Base-by-base conservation (phyloP, 257 asterid genomes). In the Solanum pinnatisectum region DNA sequence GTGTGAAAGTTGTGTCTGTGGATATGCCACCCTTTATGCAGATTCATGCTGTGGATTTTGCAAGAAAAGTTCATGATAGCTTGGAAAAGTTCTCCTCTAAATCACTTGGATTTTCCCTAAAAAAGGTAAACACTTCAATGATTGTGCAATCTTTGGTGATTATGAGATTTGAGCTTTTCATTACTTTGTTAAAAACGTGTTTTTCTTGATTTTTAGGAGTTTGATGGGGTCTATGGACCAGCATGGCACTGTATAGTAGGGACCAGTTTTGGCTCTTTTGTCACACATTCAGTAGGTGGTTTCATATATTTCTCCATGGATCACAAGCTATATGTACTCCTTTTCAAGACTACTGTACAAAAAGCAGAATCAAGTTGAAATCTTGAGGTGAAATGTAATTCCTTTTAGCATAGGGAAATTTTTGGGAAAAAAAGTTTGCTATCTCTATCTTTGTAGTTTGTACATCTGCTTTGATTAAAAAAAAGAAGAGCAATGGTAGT, bases 21-120 rank as follows among this genome's bases (percentile, higher is more conserved):
- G 99, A 96, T 88, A 96, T 96, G 99, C 97, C 98, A 5, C 98
- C 99, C 7, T 95, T 92, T 90, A 95, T 96, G 99, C 98, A 95
- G 92, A 92, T 95, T 90, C 99, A 96, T 88, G 99, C 96, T 74
- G 98, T 96, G 13, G 95, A 95, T 91, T 95, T 94, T 91, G 98
- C 98, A 15, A 94, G 99, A 90, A 96, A 94, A 87, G 90, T 96
- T 67, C 94, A 88, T 90, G 99, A 96, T 90, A 96, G 99, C 94
- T 88, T 96, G 93, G 99, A 96, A 83, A 96, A 95, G 93, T 96
- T 95, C 95, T 94, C 98, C 35, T 95, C 99, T 86, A 96, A 92
- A 93, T 89, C 98, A 65, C 99, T 96, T 56, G 99, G 98, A 85
- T 90, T 89, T 44, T 95, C 98, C 8, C 97, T 96, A 13, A 96